Evolutionary conservation across 2,329 filamentous ascomycete genomes (phyloP).

Genomic region (Fusarium sp.): DNA sequence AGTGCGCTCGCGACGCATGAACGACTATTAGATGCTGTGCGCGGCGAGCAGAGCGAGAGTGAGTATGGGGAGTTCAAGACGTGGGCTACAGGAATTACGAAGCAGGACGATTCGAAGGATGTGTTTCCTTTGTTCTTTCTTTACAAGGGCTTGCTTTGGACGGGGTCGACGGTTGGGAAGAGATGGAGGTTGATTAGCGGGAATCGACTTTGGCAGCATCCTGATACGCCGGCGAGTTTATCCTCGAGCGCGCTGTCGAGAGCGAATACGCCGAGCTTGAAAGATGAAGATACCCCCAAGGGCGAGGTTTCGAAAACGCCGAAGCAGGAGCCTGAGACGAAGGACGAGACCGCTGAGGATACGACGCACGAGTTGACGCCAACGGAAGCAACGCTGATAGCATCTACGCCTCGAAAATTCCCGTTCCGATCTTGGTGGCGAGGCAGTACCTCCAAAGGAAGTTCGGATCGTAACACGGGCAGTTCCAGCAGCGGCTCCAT

Average conservation of each 20-base stretch:
- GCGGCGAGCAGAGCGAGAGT: slow-evolving; percentile 6
- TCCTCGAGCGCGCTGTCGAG: neutral
- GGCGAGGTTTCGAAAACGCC: neutral
- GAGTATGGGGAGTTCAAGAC: slow-evolving; percentile 49
- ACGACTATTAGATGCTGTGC: slow-evolving; percentile 44
- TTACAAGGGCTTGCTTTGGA: slow-evolving; percentile 49
- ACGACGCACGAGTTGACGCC: neutral
- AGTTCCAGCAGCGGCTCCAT: slow-evolving; percentile 44
- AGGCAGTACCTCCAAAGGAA: slow-evolving; percentile 21
- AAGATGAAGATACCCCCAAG: neutral
- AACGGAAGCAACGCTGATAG: neutral
- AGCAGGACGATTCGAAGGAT: slow-evolving; percentile 55
- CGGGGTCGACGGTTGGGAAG: slow-evolving; percentile 49
- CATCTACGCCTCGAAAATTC: neutral
- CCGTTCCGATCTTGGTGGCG: neutral
- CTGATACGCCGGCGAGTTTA: neutral
- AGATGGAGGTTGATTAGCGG: slow-evolving; percentile 54
- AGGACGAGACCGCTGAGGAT: neutral
- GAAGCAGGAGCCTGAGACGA: neutral
- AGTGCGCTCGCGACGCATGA: slow-evolving; percentile 47
- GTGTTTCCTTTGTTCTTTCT: slow-evolving; percentile 54
- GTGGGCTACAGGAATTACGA: slow-evolving; percentile 54
- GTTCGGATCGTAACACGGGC: slow-evolving; percentile 41
- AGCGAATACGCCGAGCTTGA: neutral
- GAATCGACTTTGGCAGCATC: slow-evolving; percentile 47